These are phyloP conservation scores for Allium fistulosum DNA, from an alignment of 106 monocot genomes.

Conservation along the genomic window DNA sequence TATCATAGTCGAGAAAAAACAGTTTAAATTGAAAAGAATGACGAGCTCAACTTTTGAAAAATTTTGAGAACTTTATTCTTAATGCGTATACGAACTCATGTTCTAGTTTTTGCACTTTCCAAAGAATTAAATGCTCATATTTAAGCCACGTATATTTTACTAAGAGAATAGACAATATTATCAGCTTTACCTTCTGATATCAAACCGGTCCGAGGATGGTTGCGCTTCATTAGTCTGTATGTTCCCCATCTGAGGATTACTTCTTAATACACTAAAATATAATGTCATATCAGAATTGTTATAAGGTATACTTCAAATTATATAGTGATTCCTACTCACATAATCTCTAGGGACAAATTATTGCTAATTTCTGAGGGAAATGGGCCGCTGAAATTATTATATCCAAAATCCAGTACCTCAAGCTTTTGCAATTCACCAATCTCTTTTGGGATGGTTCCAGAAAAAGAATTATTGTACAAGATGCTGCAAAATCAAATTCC, in stretches of 20 bases:
- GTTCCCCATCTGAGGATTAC: constrained; percentile 23
- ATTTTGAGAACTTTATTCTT: constrained; percentile 45
- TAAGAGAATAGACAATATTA: too few relatives aligned
- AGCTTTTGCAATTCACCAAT: constrained; percentile 28
- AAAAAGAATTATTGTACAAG: constrained; percentile 51
- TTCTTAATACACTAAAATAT: constrained; percentile 15
- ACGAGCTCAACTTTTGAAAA: constrained; percentile 1
- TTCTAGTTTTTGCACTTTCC: constrained; percentile 13
- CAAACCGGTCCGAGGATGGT: too few relatives aligned
- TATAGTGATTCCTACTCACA: constrained; percentile 23
- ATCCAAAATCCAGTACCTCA: constrained; percentile 36
- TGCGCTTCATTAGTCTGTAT: neutral
- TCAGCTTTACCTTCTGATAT: too few relatives aligned
- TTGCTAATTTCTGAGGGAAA: constrained; percentile 25
- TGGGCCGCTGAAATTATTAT: constrained; percentile 36
- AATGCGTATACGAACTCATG: constrained; percentile 14
- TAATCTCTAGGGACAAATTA: constrained; percentile 17
- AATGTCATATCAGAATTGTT: neutral
- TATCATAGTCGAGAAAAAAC: too few relatives aligned
- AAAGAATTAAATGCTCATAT: neutral
- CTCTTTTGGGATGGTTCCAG: constrained; percentile 36
- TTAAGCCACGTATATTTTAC: too few relatives aligned
- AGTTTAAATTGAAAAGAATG: too few relatives aligned
- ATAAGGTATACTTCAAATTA: neutral
- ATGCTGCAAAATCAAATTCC: constrained; percentile 3